A percentile compares a stretch with the other conserved stretches of the same genome.
Evolutionary conservation across 2,329 filamentous ascomycete species (phyloP).

Genomic region (Alternaria sp.): DNA sequence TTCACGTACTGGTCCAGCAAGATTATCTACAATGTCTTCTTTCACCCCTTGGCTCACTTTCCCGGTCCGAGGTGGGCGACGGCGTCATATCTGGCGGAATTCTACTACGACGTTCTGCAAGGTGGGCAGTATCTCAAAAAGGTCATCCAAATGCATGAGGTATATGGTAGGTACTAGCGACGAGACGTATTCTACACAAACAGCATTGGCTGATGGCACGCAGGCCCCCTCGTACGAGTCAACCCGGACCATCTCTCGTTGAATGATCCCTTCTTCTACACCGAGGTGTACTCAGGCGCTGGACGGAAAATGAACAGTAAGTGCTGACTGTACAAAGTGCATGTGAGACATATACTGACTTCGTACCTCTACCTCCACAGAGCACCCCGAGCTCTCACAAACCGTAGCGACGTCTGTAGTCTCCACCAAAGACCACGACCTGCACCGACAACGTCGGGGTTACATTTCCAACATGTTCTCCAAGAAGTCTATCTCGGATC

Average conservation of each 20-base stretch:
- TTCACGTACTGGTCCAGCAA: constrained; percentile 7
- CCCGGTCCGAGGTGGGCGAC: constrained; percentile 18
- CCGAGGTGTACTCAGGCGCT: background rate
- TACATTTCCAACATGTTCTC: constrained; percentile 37
- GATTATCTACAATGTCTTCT: constrained; percentile 12
- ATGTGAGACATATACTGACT: background rate
- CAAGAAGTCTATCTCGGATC: constrained; percentile 15
- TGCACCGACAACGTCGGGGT: constrained; percentile 29
- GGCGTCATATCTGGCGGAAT: constrained; percentile 6
- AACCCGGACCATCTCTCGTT: constrained; percentile 14
- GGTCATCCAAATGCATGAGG: constrained; percentile 42
- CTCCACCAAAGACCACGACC: constrained; percentile 20
- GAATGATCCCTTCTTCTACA: constrained; percentile 12
- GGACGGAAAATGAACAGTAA: constrained; percentile 1
- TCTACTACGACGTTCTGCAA: constrained; percentile 17
- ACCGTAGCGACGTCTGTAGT: background rate
- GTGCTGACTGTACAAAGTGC: background rate
- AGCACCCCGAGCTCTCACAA: background rate
- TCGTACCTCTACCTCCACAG: background rate
- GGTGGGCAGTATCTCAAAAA: constrained; percentile 41
- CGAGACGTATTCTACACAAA: background rate
- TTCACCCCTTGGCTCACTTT: constrained; percentile 16
- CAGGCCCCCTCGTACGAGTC: constrained; percentile 23
- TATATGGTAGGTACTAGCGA: constrained; percentile 10
- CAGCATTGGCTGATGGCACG: background rate